Evolutionary conservation across 495 filamentous ascomycete genomes (phyloP).

Genomic region (Poronia punctata): DNA sequence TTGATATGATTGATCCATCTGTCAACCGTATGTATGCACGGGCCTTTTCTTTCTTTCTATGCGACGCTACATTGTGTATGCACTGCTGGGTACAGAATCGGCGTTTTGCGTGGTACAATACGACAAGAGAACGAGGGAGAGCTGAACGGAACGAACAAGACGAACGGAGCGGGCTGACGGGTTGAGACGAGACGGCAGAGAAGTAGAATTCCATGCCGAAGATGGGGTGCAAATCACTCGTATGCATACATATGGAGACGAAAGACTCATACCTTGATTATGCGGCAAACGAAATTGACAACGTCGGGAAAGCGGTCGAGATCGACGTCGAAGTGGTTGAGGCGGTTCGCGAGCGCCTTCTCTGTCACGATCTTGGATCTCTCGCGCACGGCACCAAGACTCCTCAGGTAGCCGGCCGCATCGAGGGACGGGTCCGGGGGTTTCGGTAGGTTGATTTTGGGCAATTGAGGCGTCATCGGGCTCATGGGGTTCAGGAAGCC

Average conservation of each 20-base stretch:
- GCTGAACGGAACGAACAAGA: background rate
- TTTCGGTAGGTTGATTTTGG: conserved; percentile 64
- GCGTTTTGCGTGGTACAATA: background rate
- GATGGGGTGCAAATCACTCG: too few species aligned
- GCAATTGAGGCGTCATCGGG: conserved; percentile 30
- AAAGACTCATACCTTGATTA: conserved; percentile 72
- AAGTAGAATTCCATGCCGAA: too few species aligned
- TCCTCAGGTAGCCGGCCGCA: conserved; percentile 86
- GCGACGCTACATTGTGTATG: background rate
- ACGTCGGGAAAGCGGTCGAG: conserved; percentile 81
- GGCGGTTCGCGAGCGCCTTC: conserved; percentile 69
- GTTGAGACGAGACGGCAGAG: background rate
- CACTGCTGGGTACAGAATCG: background rate
- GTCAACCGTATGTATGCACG: conserved; percentile 3
- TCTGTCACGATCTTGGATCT: conserved; percentile 63
- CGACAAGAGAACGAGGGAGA: background rate
- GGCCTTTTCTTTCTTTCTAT: conserved; percentile 7
- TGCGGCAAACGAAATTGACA: conserved; percentile 85
- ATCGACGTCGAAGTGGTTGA: conserved; percentile 90
- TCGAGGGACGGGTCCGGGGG: conserved; percentile 86
- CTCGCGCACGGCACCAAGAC: conserved; percentile 82
- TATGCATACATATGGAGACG: background rate
- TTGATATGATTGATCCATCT: conserved; percentile 1
- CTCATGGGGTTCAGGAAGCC: conserved; percentile 31
- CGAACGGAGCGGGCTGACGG: background rate